These are phyloP conservation scores for Suhomyces coccinellae DNA, from an alignment of 1,139 yeast genomes.

Conservation along the genomic window DNA sequence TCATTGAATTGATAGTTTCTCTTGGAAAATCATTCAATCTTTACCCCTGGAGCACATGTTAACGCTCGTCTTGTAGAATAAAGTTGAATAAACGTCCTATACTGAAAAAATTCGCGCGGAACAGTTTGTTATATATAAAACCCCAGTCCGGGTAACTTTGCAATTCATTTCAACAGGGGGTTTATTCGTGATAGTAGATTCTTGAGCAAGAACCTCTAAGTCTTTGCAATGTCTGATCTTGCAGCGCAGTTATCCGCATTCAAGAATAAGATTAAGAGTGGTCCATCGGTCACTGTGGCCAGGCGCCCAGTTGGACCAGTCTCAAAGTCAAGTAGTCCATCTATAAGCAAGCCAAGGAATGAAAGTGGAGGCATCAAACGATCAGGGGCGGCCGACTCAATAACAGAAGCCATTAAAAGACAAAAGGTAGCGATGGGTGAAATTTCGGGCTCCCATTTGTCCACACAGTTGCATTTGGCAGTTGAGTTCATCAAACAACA, in stretches of 20 bases:
- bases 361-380: conserved; percentile 18
- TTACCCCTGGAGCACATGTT: conserved; percentile 14
- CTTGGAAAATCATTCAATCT: conserved; percentile 25
- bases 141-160: conserved; percentile 16
- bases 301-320: conserved; percentile 24
- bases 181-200: not conserved
- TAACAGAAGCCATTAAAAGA: conserved; percentile 39
- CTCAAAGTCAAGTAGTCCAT: conserved; percentile 15
- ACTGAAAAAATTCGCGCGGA: not conserved
- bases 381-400: conserved; percentile 24
- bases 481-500: conserved; percentile 77
- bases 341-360: conserved; percentile 6
- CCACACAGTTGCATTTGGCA: conserved; percentile 82
- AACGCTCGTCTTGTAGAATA: not conserved
- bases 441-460: conserved; percentile 59
- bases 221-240: conserved; percentile 39
- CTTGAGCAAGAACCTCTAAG: not conserved
- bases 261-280: conserved; percentile 49
- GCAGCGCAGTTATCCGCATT: conserved; percentile 52
- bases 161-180: not conserved
- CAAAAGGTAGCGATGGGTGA: conserved; percentile 33
- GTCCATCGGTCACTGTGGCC: conserved; percentile 44
- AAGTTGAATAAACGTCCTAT: conserved; percentile 8
- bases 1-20: conserved; percentile 15
- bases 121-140: not conserved